Evolutionary conservation across 2,329 filamentous ascomycete species (phyloP), one percentile per base, ranked within the genome.

Genomic region (Hypoxylon sp.): DNA sequence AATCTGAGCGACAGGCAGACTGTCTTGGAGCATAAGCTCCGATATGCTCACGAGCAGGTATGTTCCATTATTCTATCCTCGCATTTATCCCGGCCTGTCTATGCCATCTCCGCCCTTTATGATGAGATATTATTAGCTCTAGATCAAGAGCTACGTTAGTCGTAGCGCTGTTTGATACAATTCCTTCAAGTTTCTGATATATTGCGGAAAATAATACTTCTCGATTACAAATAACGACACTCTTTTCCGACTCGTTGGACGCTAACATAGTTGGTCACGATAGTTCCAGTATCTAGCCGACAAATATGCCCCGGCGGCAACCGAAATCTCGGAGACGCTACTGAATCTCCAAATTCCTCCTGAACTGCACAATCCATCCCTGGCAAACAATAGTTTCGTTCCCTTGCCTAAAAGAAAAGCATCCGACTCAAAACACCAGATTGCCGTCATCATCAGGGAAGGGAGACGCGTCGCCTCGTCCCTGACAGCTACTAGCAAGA

Each of bases 121-220:
- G 82, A 84, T 82, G 79, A 81, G 70, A 75, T 74, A 74, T 77
- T 77, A 63, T 91, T 92, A 93, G 91, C 91, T 93, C 91, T 93
- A 93, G 91, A 93, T 91, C 90, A 90, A 84, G 85, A 92, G 89
- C 84, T 87, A 82, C 84, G 64, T 63, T 43, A 76, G 74, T 69
- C 79, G 83, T 82, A 84, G 82, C 83, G 76, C 80, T 87, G 90
- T 91, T 84, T 83, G 88, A 91, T 79, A 87, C n/a, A 77, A 67
- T 76, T 77, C 78, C 77, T 75, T 79, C 73, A 78, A 81, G 73
- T 76, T 75, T 78, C 81, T 82, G 81, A 83, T 76, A 68, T 58
- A 67, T 48, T 61, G 63, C 53, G 37, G 16, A 55, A 61, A 45
- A 52, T 43, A 12, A 48, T 16, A 45, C 41, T 21, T 48, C 12